Conservation (phyloP, 257 asterid species). For the Leonotis leonurus region DNA sequence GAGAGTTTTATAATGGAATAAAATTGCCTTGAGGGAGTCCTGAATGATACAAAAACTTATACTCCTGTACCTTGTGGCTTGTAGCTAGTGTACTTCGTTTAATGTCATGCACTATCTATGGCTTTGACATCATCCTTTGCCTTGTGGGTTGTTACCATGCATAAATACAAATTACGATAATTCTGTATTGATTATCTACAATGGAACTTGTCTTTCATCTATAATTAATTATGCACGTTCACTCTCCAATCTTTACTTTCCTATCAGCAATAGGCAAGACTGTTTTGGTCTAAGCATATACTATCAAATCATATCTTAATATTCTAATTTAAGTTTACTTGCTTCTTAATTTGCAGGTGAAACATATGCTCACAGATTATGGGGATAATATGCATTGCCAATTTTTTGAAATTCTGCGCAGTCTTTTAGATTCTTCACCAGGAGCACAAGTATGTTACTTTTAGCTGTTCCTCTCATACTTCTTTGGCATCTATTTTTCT, state of each 20-base stretch:
- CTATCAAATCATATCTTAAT: not conserved
- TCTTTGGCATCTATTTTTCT: not conserved
- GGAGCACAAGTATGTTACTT: constrained; percentile 61
- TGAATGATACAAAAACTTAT: not conserved
- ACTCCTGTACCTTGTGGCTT: constrained; percentile 3
- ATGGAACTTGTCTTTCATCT: not conserved
- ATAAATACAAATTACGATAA: not conserved
- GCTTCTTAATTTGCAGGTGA: constrained; percentile 53
- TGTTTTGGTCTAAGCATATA: not conserved
- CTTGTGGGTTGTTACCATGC: not conserved
- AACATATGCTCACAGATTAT: constrained; percentile 81
- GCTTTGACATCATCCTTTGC: not conserved
- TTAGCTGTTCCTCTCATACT: not conserved
- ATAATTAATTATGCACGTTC: not conserved
- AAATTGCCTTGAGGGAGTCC: not conserved
- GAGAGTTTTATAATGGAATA: not conserved
- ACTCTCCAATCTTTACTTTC: not conserved
- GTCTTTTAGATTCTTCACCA: constrained; percentile 79
- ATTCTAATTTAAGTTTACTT: not conserved
- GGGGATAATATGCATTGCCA: constrained; percentile 98
- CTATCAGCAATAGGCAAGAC: not conserved
- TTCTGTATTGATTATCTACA: not conserved
- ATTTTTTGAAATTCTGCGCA: constrained; percentile 89
- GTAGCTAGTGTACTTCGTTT: not conserved
- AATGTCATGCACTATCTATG: not conserved